A percentile compares a stretch with the other conserved stretches of the same genome.
phyloP scores from a whole-genome alignment of 495 filamentous ascomycete species.

The Penicillium simplicissimum region DNA sequence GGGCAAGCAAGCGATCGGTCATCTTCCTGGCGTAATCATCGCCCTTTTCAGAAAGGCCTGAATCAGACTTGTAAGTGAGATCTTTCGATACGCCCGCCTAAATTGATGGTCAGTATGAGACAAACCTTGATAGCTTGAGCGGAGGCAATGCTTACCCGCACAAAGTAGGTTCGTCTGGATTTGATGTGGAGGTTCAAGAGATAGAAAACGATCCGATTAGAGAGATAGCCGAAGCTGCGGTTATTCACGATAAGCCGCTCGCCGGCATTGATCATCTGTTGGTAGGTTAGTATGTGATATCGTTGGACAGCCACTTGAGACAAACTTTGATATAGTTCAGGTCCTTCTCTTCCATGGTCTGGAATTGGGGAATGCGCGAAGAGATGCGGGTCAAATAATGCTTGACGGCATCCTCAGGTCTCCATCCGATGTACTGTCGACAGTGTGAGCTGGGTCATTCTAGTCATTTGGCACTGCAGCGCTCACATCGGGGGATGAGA shows the following conservation, averaged over 20 bases:
- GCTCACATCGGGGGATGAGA: conserved; percentile 91
- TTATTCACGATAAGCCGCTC: conserved; percentile 91
- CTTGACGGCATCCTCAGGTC: conserved; percentile 83
- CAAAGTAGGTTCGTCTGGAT: conserved; percentile 90
- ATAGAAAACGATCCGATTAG: conserved; percentile 96
- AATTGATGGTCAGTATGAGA: conserved; percentile 2
- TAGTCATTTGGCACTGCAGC: neutral
- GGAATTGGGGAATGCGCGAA: conserved; percentile 90
- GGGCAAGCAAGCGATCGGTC: conserved; percentile 74
- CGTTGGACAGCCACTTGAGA: neutral
- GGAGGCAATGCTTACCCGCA: conserved; percentile 55
- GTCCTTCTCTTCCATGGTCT: conserved; percentile 92
- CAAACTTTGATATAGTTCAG: conserved; percentile 88
- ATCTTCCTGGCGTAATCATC: conserved; percentile 85
- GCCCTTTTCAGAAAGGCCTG: conserved; percentile 78
- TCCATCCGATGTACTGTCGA: conserved; percentile 80
- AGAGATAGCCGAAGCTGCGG: conserved; percentile 91
- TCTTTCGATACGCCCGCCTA: conserved; percentile 66
- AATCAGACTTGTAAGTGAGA: conserved; percentile 88
- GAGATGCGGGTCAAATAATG: conserved; percentile 88
- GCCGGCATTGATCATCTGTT: conserved; percentile 96
- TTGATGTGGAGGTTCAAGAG: conserved; percentile 97
- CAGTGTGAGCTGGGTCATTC: conserved; percentile 13
- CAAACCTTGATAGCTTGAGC: neutral
- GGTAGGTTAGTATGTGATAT: conserved; percentile 2